Evolutionary conservation across 306 rosid genomes (phyloP), one percentile per base, ranked within the genome.

Genomic region (Herpetospermum pedunculosum): DNA sequence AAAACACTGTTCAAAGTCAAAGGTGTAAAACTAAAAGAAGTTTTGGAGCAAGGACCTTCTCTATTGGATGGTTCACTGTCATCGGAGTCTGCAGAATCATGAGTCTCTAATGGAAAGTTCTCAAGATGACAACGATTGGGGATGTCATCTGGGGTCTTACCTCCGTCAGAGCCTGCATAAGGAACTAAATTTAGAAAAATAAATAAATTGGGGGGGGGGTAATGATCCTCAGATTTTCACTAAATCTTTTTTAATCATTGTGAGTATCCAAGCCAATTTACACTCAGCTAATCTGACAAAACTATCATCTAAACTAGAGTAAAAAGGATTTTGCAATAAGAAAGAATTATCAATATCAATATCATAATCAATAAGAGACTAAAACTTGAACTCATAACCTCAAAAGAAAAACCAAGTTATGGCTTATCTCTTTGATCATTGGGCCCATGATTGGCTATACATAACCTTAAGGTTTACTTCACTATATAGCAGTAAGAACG

Each of bases 1-100:
- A 87, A 83, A 75, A 89, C 86, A 82, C 95, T 94, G 85, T 86
- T 85, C 78, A 89, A 84, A 40, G 73, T 67, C 73, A 82, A 70
- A 70, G 76, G 44, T 25, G 78, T 77, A 70, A 71, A 72, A 60
- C 65, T 64, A 80, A 68, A 40, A 65, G 79, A 67, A 70, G 69
- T 65, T 64, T 79, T 77, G 43, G 77, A 49, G 72, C 59, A 71
- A 49, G 77, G 79, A 77, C 62, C 84, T 75, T 73, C 87, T 72
- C 73, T 82, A 74, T 75, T 43, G 71, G 72, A 50, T 47, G 71
- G 76, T 63, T 72, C 75, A 80, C 72, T 80, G 72, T 79, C 84
- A 84, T 78, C 84, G 48, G 83, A 77, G 84, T 77, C 83, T 43
- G 72, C 71, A 57, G 60, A 49, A 79, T 44, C 40, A 73, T 59